Base-by-base conservation (phyloP, 192 early-diverging fungal species). In the Coemansia sp. region DNA sequence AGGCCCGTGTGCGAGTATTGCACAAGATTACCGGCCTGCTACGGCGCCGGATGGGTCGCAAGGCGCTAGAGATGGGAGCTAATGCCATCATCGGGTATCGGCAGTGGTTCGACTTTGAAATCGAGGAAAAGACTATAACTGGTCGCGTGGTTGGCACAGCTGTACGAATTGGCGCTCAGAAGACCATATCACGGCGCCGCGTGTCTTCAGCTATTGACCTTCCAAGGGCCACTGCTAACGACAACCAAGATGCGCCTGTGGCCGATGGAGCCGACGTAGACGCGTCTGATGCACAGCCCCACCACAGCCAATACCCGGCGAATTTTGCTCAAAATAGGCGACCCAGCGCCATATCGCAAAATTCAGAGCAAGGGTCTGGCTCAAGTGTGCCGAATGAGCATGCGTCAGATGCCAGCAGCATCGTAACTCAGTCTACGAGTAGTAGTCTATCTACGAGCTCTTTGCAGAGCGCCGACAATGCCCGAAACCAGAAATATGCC, bases 71-170 rank as follows among this genome's bases (percentile, higher is more conserved):
- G 39, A 65, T 91, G 79, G 86, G 85, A 46, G 92, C 87, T 2
- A 92, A 92, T 62, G 91, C 90, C 21, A 84, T 92, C 1, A 58
- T 93, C 6, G 91, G 88, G 16, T 93, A 83, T 61, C 80, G 84
- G 33, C 91, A 93, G 51, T 88, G 77, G 55, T 93, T 91, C 68
- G 91, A 93, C 63, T 77, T 92, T 46, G 92, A 93, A 68, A 85
- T 75, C 36, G 86, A 91, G 62, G 85, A 90, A 58, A 77, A 86
- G 48, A 70, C 85, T 18, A 93, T 93, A 35, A 93, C 89, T 0
- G 89, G 86, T 9, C 75, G 91, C 7, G 90, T 88, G 2, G 88
- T 91, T 43, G 92, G 91, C 26, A 93, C 91, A 7, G 92, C 91
- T 0, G 88, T 91, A 21, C 73, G 75, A 31, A 67, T 92, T 16